Evolutionary conservation across 352 stramenopile species (phyloP).

Genomic region (Globisporangium camurandrum): DNA sequence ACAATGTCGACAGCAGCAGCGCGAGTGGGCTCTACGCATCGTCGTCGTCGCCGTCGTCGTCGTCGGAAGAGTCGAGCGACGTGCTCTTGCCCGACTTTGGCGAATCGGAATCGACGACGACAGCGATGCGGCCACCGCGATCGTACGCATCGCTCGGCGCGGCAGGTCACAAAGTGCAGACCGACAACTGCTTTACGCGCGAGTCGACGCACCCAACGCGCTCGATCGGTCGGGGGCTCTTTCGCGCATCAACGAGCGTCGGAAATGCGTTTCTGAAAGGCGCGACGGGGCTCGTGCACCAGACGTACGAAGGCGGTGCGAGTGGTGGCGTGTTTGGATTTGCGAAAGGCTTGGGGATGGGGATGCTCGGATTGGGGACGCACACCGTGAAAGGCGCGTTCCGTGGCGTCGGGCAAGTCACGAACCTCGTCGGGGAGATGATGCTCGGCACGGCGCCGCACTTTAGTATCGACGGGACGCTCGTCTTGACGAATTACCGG

Average conservation of each 20-base stretch:
- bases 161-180: conserved; percentile 81
- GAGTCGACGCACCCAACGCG: conserved; percentile 75
- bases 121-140: conserved; percentile 32
- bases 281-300: conserved; percentile 70
- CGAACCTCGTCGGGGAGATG: conserved; percentile 83
- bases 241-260: conserved; percentile 81
- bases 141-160: conserved; percentile 77
- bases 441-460: conserved; percentile 75
- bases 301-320: conserved; percentile 81
- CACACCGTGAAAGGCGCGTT: conserved; percentile 85
- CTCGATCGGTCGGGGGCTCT: conserved; percentile 71
- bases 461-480: conserved; percentile 80
- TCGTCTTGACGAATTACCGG: conserved; percentile 81
- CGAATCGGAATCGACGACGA: conserved; percentile 22
- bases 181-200: conserved; percentile 78
- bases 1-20: conserved; percentile 30
- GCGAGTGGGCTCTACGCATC: conserved; percentile 28
- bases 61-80: conserved; percentile 32
- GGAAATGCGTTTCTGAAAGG: conserved; percentile 81
- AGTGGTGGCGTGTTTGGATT: conserved; percentile 83
- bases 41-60: conserved; percentile 53
- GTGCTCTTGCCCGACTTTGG: conserved; percentile 25
- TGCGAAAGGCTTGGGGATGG: conserved; percentile 81
- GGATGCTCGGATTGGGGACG: conserved; percentile 75
- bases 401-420: conserved; percentile 79